Evolutionary conservation across 2,329 filamentous ascomycete genomes (phyloP).

Genomic region (Colletotrichum orchidophilum): DNA sequence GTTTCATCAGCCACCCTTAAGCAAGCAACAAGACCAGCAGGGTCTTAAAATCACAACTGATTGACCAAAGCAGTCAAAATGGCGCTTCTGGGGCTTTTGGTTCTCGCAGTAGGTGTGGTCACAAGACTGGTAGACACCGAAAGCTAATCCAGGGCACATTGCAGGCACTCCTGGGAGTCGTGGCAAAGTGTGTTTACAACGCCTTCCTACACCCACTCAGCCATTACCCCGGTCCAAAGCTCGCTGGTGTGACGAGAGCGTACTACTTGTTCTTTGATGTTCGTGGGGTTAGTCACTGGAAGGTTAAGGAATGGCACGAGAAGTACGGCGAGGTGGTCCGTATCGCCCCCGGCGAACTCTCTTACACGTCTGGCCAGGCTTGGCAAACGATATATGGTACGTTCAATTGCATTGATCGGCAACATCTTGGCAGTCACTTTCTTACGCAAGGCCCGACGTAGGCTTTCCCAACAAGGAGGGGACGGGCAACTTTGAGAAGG

Average conservation of each 20-base stretch:
- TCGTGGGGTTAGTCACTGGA: constrained; percentile 26
- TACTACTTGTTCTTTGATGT: constrained; percentile 30
- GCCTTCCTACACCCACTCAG: constrained; percentile 43
- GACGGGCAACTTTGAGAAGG: constrained; percentile 26
- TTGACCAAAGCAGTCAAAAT: constrained; percentile 2
- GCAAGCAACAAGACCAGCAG: constrained; percentile 1
- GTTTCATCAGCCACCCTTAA: background rate
- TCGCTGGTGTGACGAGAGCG: constrained; percentile 29
- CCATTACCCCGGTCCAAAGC: constrained; percentile 42
- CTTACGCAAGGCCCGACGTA: background rate
- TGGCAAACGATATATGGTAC: constrained; percentile 52
- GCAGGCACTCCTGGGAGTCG: constrained; percentile 12
- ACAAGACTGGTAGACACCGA: background rate
- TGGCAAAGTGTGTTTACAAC: constrained; percentile 37
- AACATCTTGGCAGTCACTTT: background rate
- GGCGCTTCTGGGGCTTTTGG: constrained; percentile 3
- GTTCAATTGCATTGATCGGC: background rate
- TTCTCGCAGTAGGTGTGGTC: constrained; percentile 2
- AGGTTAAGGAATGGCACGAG: constrained; percentile 35
- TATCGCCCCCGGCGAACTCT: constrained; percentile 49
- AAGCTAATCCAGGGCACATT: background rate
- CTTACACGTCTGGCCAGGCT: constrained; percentile 45
- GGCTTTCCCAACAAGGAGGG: constrained; percentile 24
- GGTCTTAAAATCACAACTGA: background rate
- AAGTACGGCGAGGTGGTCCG: constrained; percentile 48